A percentile compares a stretch with the other conserved stretches of the same genome.
phyloP scores from a whole-genome alignment of 345 rosid genomes.

The Acer negundo region DNA sequence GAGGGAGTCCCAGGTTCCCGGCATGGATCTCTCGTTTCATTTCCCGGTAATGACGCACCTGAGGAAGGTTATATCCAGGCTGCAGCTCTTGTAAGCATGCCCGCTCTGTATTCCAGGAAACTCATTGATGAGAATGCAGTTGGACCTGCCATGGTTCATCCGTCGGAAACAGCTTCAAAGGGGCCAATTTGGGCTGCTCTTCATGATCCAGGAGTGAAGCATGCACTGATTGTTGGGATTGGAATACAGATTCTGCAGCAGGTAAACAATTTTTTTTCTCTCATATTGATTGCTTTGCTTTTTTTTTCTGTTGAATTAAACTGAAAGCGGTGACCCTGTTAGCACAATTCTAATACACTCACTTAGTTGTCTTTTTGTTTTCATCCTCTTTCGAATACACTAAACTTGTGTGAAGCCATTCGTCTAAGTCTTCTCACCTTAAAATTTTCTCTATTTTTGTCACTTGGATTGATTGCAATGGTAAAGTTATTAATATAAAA shows the following conservation, averaged over 20 bases:
- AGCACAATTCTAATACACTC: background rate
- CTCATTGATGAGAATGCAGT: slow-evolving; percentile 47
- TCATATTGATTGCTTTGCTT: background rate
- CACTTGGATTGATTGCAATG: background rate
- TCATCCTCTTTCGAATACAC: background rate
- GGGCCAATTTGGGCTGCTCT: slow-evolving; percentile 82
- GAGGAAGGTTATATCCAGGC: slow-evolving; percentile 78
- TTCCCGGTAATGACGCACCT: slow-evolving; percentile 54
- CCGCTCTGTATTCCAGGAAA: slow-evolving; percentile 72
- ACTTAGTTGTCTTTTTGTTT: background rate
- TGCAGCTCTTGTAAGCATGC: slow-evolving; percentile 83
- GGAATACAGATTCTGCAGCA: slow-evolving; percentile 97
- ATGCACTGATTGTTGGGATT: slow-evolving; percentile 79
- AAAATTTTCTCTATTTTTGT: background rate
- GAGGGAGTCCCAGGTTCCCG: slow-evolving; percentile 73
- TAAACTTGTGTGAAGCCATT: background rate
- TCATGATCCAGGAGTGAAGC: slow-evolving; percentile 86
- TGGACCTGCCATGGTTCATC: slow-evolving; percentile 80
- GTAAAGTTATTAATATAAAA: background rate
- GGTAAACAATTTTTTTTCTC: slow-evolving; percentile 41
- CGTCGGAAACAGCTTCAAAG: slow-evolving; percentile 52
- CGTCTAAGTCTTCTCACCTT: background rate
- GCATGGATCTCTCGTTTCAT: slow-evolving; percentile 77
- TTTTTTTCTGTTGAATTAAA: background rate
- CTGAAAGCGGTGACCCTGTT: background rate